Percentiles rank a stretch among this genome's conserved stretches.
These are phyloP conservation scores for Neopestalotiopsis rosae DNA, from an alignment of 2,329 filamentous ascomycete genomes.

Conservation along the genomic window DNA sequence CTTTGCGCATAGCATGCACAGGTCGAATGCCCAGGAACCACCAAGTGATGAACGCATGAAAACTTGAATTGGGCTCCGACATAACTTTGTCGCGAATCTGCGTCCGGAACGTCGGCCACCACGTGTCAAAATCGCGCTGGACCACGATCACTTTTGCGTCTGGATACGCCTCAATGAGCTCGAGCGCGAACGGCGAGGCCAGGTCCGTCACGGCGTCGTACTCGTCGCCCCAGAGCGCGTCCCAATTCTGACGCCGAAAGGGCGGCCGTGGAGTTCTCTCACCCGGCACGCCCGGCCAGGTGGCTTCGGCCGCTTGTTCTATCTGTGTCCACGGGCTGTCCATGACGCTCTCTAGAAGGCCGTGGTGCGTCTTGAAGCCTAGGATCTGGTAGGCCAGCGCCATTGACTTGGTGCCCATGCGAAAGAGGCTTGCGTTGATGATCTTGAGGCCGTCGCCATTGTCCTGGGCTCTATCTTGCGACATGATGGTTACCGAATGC, in stretches of 20 bases:
- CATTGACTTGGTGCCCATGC: constrained; percentile 18
- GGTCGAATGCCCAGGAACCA: constrained; percentile 30
- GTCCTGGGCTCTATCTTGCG: neutral
- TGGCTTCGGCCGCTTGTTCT: constrained; percentile 7
- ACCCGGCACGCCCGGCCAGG: neutral
- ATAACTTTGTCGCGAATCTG: constrained; percentile 22
- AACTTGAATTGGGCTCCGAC: neutral
- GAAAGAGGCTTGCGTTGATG: constrained; percentile 19
- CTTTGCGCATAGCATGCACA: constrained; percentile 18
- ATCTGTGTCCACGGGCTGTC: constrained; percentile 3
- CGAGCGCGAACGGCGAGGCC: constrained; percentile 23
- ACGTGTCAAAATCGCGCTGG: constrained; percentile 28
- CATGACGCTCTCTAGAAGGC: constrained; percentile 1
- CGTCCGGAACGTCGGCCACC: constrained; percentile 31
- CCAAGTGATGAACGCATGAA: neutral
- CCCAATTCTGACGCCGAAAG: neutral
- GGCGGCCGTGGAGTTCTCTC: neutral
- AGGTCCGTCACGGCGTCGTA: constrained; percentile 30
- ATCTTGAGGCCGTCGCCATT: constrained; percentile 12
- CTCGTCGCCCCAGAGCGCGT: neutral
- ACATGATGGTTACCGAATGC: neutral
- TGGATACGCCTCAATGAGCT: constrained; percentile 29
- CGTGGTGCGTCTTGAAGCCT: constrained; percentile 19
- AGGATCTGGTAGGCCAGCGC: constrained; percentile 19
- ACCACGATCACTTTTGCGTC: constrained; percentile 30